These are phyloP conservation scores for Carpinus fangiana DNA, from an alignment of 306 rosid species.

Conservation along the genomic window DNA sequence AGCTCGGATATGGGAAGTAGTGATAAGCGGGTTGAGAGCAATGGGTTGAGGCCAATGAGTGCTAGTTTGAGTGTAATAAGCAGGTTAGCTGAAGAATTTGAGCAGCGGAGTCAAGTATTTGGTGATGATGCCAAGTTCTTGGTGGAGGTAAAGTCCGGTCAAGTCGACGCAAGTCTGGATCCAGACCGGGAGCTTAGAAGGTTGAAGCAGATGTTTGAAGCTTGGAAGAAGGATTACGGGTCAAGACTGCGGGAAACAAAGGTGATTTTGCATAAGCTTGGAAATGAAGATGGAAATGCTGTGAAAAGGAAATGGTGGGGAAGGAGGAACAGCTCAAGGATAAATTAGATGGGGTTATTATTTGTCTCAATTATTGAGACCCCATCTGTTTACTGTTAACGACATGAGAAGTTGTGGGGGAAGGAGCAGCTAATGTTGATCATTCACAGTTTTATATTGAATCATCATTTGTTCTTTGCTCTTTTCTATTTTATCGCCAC, in stretches of 20 bases:
- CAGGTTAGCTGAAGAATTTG: constrained; percentile 92
- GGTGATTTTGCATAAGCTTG: constrained; percentile 77
- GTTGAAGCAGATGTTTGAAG: constrained; percentile 96
- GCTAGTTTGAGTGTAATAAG: constrained; percentile 96
- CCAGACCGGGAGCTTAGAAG: constrained; percentile 92
- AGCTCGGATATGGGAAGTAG: constrained; percentile 76
- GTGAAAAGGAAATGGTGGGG: constrained; percentile 97
- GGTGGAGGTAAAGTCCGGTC: constrained; percentile 99
- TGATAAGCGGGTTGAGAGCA: constrained; percentile 72
- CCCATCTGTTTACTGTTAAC: neutral
- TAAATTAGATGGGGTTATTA: constrained; percentile 40
- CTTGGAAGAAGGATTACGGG: constrained; percentile 94
- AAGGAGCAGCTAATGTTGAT: neutral
- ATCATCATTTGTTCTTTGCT: constrained; percentile 4
- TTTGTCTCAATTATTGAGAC: neutral
- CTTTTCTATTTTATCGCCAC: constrained; percentile 9
- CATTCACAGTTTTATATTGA: constrained; percentile 6
- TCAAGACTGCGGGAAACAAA: constrained; percentile 87
- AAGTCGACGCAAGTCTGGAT: constrained; percentile 86
- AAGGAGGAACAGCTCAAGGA: constrained; percentile 89
- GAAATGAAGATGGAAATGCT: constrained; percentile 67
- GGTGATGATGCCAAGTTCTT: constrained; percentile 99
- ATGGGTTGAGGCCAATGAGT: constrained; percentile 87
- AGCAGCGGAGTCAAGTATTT: constrained; percentile 96
- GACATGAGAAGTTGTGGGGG: neutral